Conservation (phyloP, 306 rosid genomes). For the Cucurbita ficifolia region DNA sequence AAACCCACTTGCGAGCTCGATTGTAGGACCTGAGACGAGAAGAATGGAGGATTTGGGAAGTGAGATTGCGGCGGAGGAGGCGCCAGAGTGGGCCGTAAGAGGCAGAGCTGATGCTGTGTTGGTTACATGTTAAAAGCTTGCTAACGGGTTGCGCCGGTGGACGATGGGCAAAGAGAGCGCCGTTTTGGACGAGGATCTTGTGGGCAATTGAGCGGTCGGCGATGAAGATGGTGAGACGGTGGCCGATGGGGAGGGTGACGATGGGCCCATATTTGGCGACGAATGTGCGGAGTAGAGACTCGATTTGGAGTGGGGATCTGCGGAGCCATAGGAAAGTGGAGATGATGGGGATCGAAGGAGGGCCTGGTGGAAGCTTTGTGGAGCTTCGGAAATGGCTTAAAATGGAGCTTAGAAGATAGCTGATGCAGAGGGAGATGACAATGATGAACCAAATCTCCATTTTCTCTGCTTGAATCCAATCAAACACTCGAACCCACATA, state of each 20-base stretch:
- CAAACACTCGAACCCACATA: too few species aligned
- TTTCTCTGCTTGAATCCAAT: not conserved
- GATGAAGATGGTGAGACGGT: not conserved
- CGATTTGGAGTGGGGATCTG: not conserved
- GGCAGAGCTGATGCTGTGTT: not conserved
- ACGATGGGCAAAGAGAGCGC: not conserved
- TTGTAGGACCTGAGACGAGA: not conserved
- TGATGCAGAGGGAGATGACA: not conserved
- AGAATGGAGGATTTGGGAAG: not conserved
- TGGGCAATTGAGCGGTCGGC: not conserved
- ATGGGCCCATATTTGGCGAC: not conserved
- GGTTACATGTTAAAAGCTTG: not conserved
- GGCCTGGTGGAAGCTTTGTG: not conserved
- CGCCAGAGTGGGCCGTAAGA: not conserved
- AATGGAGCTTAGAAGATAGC: not conserved
- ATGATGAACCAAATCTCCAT: not conserved
- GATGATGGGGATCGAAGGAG: not conserved
- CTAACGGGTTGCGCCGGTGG: not conserved
- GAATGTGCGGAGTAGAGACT: not conserved
- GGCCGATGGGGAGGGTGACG: not conserved
- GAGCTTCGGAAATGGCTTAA: not conserved
- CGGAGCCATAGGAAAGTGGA: not conserved
- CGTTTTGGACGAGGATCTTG: not conserved
- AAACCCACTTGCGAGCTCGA: not conserved
- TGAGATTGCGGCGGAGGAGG: not conserved